Evolutionary conservation across 257 asterid genomes (phyloP), one percentile per base, ranked within the genome.

Genomic region (Schizonepeta tenuifolia): DNA sequence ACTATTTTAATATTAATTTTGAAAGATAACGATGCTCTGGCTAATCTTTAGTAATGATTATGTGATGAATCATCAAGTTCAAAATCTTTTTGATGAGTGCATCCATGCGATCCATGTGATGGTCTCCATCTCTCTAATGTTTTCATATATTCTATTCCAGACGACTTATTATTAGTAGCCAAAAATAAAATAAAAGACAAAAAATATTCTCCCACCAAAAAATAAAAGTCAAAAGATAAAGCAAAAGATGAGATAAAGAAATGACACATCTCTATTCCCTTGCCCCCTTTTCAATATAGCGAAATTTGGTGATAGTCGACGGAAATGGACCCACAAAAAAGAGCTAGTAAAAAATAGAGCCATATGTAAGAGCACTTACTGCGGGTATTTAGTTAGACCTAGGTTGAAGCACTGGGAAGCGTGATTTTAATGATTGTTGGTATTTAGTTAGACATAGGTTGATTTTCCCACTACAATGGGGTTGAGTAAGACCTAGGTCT

Each of bases 191-290:
- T 13, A 9, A 64, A 36, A 11, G 40, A 61, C 15, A 36, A n/a
- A 49, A 1, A 49, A 11, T 49, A 51, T 51, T 77, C 51, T 24
- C 20, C 15, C 24, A 49, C 47, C 57, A 26, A 50, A 12, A 75
- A 26, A 31, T 50, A 56, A 44, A 70, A 18, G 68, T 51, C 28
- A 18, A 68, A 75, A 66, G n/a, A n/a, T n/a, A n/a, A 67, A n/a
- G 22, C 11, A 6, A 22, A 21, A 33, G 4, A 8, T 14, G 7
- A 15, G 8, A 49, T 5, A n/a, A 36, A 33, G 4, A 38, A 6
- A 46, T 15, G 41, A 43, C 38, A 44, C 43, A 8, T 12, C 40
- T 43, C 18, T 9, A 65, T 46, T 65, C 15, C 24, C n/a, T n/a
- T n/a, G n/a, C n/a, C n/a, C n/a, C n/a, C 58, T 65, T 65, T 24